phyloP scores from a whole-genome alignment of 2,329 filamentous ascomycete species.

The Huntiella abstrusa region DNA sequence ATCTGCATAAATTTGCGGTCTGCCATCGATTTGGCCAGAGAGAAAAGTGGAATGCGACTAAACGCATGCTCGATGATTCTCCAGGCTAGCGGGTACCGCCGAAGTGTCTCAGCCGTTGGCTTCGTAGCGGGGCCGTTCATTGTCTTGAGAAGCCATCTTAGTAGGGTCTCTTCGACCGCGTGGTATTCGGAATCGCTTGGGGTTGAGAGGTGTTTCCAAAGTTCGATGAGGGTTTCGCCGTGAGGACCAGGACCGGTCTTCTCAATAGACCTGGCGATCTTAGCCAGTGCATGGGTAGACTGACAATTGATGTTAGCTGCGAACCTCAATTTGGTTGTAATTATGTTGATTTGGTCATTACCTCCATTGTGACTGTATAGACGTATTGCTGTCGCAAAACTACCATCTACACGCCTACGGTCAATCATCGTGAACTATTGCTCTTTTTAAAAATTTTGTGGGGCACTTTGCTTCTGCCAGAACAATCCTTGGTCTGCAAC shows the following conservation, averaged over 20 bases:
- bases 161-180: slow-evolving; percentile 35
- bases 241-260: slow-evolving; percentile 26
- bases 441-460: slow-evolving; percentile 11
- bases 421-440: too few species aligned
- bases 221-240: slow-evolving; percentile 27
- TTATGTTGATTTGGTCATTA: too few species aligned
- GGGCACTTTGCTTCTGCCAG: slow-evolving; percentile 25
- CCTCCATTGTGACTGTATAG: background rate
- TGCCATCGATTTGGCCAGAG: slow-evolving; percentile 50
- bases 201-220: slow-evolving; percentile 31
- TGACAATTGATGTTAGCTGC: slow-evolving; percentile 14
- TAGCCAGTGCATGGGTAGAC: slow-evolving; percentile 26
- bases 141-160: slow-evolving; percentile 45
- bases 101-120: slow-evolving; percentile 29
- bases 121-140: slow-evolving; percentile 28
- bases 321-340: background rate
- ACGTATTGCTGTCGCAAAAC: too few species aligned
- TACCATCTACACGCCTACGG: too few species aligned
- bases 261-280: slow-evolving; percentile 35
- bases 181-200: slow-evolving; percentile 26
- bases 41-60: slow-evolving; percentile 46
- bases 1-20: slow-evolving; percentile 49
- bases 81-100: slow-evolving; percentile 40
- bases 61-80: slow-evolving; percentile 41
- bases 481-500: slow-evolving; percentile 14